Evolutionary conservation across 345 rosid genomes (phyloP), one percentile per base, ranked within the genome.

Genomic region (Salix koriyanagi): DNA sequence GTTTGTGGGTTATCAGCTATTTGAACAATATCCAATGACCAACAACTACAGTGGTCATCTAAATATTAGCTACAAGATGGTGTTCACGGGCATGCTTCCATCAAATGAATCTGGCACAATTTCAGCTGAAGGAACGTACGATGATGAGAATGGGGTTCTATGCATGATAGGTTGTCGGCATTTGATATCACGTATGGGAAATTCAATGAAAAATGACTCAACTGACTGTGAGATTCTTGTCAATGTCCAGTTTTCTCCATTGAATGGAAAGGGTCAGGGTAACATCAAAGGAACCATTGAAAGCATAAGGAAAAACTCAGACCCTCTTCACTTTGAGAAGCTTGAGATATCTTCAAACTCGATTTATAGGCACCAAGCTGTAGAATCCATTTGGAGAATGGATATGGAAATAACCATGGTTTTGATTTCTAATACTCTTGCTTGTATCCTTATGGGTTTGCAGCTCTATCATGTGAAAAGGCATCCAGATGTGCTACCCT

Each of bases 111-210:
- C 77, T 2, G 81, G 83, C 56, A 89, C 85, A 72, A 86, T 95
- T 79, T 83, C 84, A 70, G 93, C 94, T 25, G 99, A 95, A 82
- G 99, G 99, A 76, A 82, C 80, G 4, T 93, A 95, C 77, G 83
- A 89, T 84, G 76, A 80, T 44, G 81, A 86, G 54, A 83, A 84
- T 37, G 97, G 99, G 76, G 83, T 79, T 69, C 81, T 95, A 71
- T 95, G 99, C 81, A 90, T 95, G 99, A 80, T 90, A 56, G 99
- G 97, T 21, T 95, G 99, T 80, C 87, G 83, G 74, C 74, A 76
- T 16, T n/a, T 80, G 58, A 64, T 74, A 67, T 74, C 77, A 71
- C 72, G 79, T 18, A 72, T 74, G 78, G 67, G 42, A 65, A 65
- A 65, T 12, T 71, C 78, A 42, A 71, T 36, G 30, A 81, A 46